Percentiles rank a stretch among this genome's conserved stretches.
phyloP scores from a whole-genome alignment of 768 basidiomycete genomes.

The Termitomyces sp. region DNA sequence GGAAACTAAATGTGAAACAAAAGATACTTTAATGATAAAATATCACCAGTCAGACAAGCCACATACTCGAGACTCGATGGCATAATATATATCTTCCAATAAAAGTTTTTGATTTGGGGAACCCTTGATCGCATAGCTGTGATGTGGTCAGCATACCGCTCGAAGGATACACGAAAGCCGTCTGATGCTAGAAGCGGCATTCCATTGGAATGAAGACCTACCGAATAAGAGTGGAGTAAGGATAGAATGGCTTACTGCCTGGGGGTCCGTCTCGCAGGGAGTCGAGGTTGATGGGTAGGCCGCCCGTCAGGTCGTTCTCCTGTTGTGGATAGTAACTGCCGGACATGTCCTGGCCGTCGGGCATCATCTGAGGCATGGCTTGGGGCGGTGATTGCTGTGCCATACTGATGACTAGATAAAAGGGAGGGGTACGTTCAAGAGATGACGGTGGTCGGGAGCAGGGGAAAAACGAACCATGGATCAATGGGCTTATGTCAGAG shows the following conservation, averaged over 20 bases:
- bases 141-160: slow-evolving; percentile 10
- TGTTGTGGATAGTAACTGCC: slow-evolving; percentile 63
- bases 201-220: slow-evolving; percentile 30
- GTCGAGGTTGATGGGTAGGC: slow-evolving; percentile 82
- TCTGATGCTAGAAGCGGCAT: slow-evolving; percentile 9
- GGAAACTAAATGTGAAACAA: slow-evolving; percentile 55
- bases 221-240: slow-evolving; percentile 89
- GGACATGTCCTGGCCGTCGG: slow-evolving; percentile 51
- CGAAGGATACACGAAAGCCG: slow-evolving; percentile 8
- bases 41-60: slow-evolving; percentile 1
- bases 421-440: slow-evolving; percentile 30
- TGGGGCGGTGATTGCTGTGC: slow-evolving; percentile 48
- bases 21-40: not conserved
- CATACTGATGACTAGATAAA: slow-evolving; percentile 28
- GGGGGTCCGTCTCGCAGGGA: slow-evolving; percentile 84
- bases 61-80: slow-evolving; percentile 82
- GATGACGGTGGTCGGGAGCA: slow-evolving; percentile 42
- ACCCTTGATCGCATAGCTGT: slow-evolving; percentile 86
- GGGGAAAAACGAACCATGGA: slow-evolving; percentile 38
- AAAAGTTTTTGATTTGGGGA: slow-evolving; percentile 83
- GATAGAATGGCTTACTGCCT: slow-evolving; percentile 87
- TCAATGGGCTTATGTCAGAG: slow-evolving; percentile 46
- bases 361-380: slow-evolving; percentile 62
- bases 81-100: slow-evolving; percentile 88
- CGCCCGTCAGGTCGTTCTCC: slow-evolving; percentile 76